phyloP scores from a whole-genome alignment of 2,329 filamentous ascomycete species.

The Aspergillus carbonarius region DNA sequence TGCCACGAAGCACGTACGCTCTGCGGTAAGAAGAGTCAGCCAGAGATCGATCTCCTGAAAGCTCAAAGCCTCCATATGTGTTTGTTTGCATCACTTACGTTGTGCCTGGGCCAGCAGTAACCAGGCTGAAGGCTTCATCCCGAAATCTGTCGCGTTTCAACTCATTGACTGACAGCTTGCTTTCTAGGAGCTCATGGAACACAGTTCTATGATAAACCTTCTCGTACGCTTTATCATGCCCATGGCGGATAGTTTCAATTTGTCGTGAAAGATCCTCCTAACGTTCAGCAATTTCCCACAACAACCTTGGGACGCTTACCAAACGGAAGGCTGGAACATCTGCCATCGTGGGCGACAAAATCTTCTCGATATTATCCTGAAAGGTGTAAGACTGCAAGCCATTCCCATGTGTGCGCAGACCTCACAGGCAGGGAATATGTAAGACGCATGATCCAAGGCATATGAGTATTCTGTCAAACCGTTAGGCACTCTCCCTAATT shows the following conservation, averaged over 20 bases:
- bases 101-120: slow-evolving; percentile 9
- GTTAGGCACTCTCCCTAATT: not conserved
- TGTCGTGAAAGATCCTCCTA: slow-evolving; percentile 4
- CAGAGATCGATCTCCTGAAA: too few relatives aligned
- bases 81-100: not conserved
- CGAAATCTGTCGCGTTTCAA: slow-evolving; percentile 3
- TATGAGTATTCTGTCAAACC: not conserved
- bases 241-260: slow-evolving; percentile 6
- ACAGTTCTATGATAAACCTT: slow-evolving; percentile 2
- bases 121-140: slow-evolving; percentile 9
- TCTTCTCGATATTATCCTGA: slow-evolving; percentile 4
- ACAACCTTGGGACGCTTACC: not conserved
- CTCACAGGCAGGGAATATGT: slow-evolving; percentile 1
- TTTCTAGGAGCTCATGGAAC: slow-evolving; percentile 7
- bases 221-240: slow-evolving; percentile 1
- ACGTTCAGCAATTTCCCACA: too few relatives aligned
- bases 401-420: not conserved
- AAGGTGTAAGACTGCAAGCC: not conserved
- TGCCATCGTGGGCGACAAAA: slow-evolving; percentile 4
- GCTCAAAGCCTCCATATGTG: too few relatives aligned
- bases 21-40: not conserved
- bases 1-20: slow-evolving; percentile 1
- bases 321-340: slow-evolving; percentile 5
- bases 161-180: slow-evolving; percentile 2
- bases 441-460: slow-evolving; percentile 5